Base-by-base conservation (phyloP, 164 flowering plant species). In the Vitis riparia region DNA sequence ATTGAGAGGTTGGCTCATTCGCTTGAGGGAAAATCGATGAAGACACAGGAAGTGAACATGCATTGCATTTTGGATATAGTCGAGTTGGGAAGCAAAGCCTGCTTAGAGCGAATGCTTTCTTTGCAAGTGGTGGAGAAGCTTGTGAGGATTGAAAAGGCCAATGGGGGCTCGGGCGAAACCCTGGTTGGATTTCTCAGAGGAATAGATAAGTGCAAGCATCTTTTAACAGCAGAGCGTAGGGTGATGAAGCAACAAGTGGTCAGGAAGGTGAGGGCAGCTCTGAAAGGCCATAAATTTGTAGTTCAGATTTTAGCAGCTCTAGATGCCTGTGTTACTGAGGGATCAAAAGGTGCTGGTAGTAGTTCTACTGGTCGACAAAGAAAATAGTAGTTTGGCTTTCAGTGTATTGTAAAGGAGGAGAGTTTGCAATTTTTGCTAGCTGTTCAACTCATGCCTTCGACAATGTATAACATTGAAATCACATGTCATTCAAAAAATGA, bases 171-270 rank as follows among this genome's bases (percentile, higher is more conserved):
- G 5, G 79, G 81, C 12, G 76, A 78, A 55, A 68, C 57, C 11
- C 17, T 78, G 37, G 67, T 80, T 61, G 74, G 72, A 15, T 80
- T 79, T 72, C 69, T 80, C 15, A 79, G 76, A 71, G 84, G 86
- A n/a, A 71, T 82, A 52, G 81, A 81, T 58, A 82, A 77, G 65
- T 80, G 84, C 59, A 82, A 82, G 80, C 50, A 82, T 73, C 72
- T 85, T 62, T 73, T 84, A 5, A 59, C 68, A 5, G 81, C 86
- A 0, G 88, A 85, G 66, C 73, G 82, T 11, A 70, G 66, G 62
- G 79, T 85, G 59, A 73, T 82, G 84, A 85, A 80, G 76, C 81
- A 77, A 56, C 88, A 82, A 68, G 82, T 80, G 19, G 52, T 77
- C 32, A 77, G 82, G 74, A 82, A 82, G 74, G 82, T 76, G 47